Percentiles rank a stretch among this genome's conserved stretches.
phyloP scores from a whole-genome alignment of 2,329 filamentous ascomycete species.

The Coniochaeta pulveracea region DNA sequence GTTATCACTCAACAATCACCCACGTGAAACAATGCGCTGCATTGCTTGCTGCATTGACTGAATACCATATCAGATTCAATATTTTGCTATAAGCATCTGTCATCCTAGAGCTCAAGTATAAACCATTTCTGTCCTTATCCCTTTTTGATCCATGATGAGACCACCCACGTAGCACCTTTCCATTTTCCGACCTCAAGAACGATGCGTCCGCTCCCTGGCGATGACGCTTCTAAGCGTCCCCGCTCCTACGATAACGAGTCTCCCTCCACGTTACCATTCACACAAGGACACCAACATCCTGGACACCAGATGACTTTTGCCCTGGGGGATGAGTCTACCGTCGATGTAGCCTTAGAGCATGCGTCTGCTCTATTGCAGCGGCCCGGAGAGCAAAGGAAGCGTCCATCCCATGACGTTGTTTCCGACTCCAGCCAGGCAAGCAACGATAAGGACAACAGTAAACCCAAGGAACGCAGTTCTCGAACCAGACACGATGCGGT shows the following conservation, averaged over 20 bases:
- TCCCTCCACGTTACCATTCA: conserved; percentile 16
- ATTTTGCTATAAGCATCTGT: no score
- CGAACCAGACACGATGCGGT: conserved; percentile 15
- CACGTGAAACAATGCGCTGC: no score
- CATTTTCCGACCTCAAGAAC: no score
- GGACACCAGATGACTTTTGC: conserved; percentile 39
- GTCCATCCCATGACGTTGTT: not conserved
- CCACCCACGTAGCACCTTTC: no score
- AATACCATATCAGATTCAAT: no score
- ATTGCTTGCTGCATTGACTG: no score
- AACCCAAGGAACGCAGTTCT: not conserved
- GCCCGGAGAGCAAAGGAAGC: conserved; percentile 4
- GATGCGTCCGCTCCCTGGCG: conserved; percentile 35
- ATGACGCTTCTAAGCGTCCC: conserved; percentile 28
- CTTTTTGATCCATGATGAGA: no score
- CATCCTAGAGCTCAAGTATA: no score
- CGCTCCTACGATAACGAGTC: conserved; percentile 25
- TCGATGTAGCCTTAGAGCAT: conserved; percentile 27
- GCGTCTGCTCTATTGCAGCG: conserved; percentile 13
- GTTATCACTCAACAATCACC: no score
- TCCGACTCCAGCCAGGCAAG: conserved; percentile 1
- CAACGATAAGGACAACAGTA: not conserved
- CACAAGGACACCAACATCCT: conserved; percentile 16
- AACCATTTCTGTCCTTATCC: no score
- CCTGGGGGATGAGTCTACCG: conserved; percentile 35